Evolutionary conservation across 1,139 yeast genomes (phyloP).

Genomic region (Saccharomyces hybrid): DNA sequence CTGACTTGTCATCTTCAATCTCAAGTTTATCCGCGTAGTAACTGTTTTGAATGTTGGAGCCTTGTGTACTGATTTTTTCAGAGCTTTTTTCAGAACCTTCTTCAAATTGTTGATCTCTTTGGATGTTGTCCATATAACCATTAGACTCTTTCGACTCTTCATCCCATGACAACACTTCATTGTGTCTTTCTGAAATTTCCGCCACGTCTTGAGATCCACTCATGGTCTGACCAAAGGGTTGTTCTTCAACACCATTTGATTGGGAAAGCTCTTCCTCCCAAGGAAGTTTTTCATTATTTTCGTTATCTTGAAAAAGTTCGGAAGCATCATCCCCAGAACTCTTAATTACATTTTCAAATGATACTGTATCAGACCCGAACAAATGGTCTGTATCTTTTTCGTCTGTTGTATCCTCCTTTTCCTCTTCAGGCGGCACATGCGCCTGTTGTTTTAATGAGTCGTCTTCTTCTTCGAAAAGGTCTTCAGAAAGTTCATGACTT

Average conservation of each 20-base stretch:
- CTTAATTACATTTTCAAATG: background rate
- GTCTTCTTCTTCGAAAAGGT: background rate
- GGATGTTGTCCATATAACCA: background rate
- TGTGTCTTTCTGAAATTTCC: background rate
- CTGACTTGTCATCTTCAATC: background rate
- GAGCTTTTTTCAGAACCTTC: background rate
- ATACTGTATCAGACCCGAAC: conserved; percentile 6
- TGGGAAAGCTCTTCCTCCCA: conserved; percentile 4
- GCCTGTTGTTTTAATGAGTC: conserved; percentile 2
- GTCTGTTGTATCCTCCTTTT: background rate
- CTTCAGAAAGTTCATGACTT: background rate
- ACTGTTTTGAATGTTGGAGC: background rate
- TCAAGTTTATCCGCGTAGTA: background rate
- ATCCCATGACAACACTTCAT: conserved; percentile 13
- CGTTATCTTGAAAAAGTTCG: background rate
- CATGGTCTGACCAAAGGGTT: background rate
- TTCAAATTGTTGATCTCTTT: background rate
- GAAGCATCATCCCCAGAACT: background rate
- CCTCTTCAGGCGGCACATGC: background rate
- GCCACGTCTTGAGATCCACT: background rate
- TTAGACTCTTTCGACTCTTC: conserved; percentile 3
- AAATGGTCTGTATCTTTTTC: conserved; percentile 10
- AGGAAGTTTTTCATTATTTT: conserved; percentile 4
- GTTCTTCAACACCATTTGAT: no score
- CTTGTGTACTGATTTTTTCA: background rate